Conservation (phyloP, 306 rosid genomes). For the Trichosanthes truncata region DNA sequence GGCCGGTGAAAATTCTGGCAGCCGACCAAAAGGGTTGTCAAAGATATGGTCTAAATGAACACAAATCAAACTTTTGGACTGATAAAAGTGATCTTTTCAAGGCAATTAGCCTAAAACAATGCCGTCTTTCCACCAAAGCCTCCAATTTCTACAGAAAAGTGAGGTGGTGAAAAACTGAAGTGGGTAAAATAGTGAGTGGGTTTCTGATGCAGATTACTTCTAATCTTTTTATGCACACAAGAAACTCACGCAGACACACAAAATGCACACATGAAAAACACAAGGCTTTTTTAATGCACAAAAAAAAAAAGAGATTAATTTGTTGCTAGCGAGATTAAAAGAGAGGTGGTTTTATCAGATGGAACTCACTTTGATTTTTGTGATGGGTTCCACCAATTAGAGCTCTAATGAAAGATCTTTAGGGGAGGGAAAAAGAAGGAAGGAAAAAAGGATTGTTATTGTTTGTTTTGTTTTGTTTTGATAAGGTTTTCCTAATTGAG, state of each 20-base stretch:
- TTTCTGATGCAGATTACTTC: neutral
- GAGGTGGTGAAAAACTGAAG: neutral
- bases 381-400: neutral
- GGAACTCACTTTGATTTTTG: slow-evolving; percentile 46
- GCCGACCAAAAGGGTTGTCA: no score
- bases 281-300: neutral
- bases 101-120: no score
- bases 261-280: slow-evolving; percentile 8
- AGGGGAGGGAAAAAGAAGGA: neutral
- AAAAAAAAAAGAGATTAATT: slow-evolving; percentile 13
- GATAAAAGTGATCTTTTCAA: no score
- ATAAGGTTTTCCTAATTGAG: no score
- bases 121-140: no score
- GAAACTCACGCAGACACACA: slow-evolving; percentile 33
- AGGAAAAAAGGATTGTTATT: neutral
- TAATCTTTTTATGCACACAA: slow-evolving; percentile 10
- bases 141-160: no score
- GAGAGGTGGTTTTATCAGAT: slow-evolving; percentile 44
- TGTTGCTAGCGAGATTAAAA: neutral
- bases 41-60: no score
- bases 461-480: no score
- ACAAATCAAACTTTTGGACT: no score
- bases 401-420: neutral
- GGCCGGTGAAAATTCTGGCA: no score
- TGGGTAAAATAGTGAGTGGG: neutral